Base-by-base conservation (phyloP, 1,284 basidiomycete species). In the Lentinula novae-zelandiae region DNA sequence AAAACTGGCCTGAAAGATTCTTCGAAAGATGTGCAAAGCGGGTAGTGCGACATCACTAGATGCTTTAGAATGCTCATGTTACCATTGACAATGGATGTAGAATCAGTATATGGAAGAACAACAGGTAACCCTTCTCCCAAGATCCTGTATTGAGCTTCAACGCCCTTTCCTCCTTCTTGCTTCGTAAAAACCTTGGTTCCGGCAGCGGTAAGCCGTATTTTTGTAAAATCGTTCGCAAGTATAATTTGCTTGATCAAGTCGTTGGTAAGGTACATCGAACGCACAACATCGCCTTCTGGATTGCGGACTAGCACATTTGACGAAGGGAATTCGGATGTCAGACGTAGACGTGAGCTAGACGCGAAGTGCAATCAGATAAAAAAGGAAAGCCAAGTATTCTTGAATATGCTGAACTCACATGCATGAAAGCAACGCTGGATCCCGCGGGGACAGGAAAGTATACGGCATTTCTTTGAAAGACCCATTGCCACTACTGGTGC, bases 381-480 rank as follows among this genome's bases (percentile, higher is more conserved):
- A 10, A 20, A 46, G 22, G 7, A 46, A 22, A 20, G 44, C 22
- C 44, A 22, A 20, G 48, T 56, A 56, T 31, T 44, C 10, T 42
- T 27, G 34, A 17, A 42, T 62, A 36, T 22, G 34, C 34, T 31
- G 57, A 5, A 75, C 85, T 63, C 68, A 92, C 91, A 89, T 80
- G 83, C 88, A 90, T 20, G 78, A 77, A 60, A 80, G 70, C 27
- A 97, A 77, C 58, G 89, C 83, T 10, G 86, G 85, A 70, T 96
- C 89, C 61, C 87, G 78, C 0, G 84, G 77, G 10, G 84, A 73
- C 34, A 97, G 76, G 76, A 91, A 95, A 0, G 88, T 92, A 73
- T 91, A 96, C 0, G 95, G 95, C 71, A 93, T 92, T 73, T 98
- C 96, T 71, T 90, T 95, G 81, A 95, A 97, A 38, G 79, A 75